Conservation (phyloP, 805 yeast species). For the Pichia phayaonensis region DNA sequence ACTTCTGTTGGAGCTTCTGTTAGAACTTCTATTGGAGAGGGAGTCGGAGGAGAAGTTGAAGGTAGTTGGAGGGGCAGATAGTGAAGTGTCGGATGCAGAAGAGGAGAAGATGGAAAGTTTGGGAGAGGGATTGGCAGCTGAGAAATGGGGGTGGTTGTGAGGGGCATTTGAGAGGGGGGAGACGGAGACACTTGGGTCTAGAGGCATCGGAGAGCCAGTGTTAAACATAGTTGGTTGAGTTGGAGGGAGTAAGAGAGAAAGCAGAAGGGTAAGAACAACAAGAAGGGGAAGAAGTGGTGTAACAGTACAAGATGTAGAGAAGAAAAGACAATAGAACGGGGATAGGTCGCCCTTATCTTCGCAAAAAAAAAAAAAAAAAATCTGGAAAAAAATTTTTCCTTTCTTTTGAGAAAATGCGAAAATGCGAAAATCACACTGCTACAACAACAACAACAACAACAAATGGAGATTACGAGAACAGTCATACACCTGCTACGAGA, state of each 20-base stretch:
- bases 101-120: background rate
- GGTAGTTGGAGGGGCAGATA: background rate
- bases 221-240: no score
- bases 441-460: no score
- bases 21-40: background rate
- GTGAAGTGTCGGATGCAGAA: conserved; percentile 6
- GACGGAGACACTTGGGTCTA: background rate
- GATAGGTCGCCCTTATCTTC: background rate
- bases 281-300: no score
- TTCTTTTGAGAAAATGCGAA: background rate
- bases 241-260: no score
- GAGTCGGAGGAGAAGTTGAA: background rate
- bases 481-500: background rate
- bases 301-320: no score
- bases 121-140: no score
- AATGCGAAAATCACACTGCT: conserved; percentile 3
- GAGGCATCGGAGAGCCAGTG: no score
- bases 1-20: background rate
- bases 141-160: no score
- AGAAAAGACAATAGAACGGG: background rate
- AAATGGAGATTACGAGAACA: no score
- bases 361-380: no score
- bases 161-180: background rate
- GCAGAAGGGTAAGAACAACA: background rate
- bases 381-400: background rate